Percentiles rank a stretch among this genome's conserved stretches.
Evolutionary conservation across 345 rosid species (phyloP).

Genomic region (Diplotaxis tenuifolia): DNA sequence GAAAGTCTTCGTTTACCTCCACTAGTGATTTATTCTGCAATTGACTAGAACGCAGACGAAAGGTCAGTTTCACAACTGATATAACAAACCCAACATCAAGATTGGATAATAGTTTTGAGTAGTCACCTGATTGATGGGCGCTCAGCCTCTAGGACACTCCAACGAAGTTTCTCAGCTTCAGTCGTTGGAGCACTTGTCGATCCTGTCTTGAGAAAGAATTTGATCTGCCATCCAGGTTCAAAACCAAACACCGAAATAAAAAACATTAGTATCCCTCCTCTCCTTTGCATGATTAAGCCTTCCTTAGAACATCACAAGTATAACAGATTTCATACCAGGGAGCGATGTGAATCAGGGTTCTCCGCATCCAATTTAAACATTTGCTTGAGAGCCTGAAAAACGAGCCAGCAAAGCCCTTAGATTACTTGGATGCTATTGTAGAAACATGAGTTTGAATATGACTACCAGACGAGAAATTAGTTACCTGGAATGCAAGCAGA

Average conservation of each 20-base stretch:
- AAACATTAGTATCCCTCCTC: background rate
- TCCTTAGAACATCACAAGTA: slow-evolving; percentile 4
- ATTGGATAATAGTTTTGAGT: slow-evolving; percentile 7
- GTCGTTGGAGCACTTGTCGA: slow-evolving; percentile 63
- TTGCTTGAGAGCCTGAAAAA: slow-evolving; percentile 78
- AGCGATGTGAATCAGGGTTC: slow-evolving; percentile 81
- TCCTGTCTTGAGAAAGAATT: slow-evolving; percentile 73
- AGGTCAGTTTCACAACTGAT: slow-evolving; percentile 11
- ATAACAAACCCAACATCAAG: background rate
- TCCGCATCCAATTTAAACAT: slow-evolving; percentile 80
- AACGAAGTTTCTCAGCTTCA: slow-evolving; percentile 73
- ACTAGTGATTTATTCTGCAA: slow-evolving; percentile 70
- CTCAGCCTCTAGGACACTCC: slow-evolving; percentile 91
- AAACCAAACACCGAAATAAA: slow-evolving; percentile 6
- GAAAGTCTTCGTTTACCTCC: slow-evolving; percentile 76
- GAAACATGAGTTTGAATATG: background rate
- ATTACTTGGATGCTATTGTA: background rate
- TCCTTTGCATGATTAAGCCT: background rate
- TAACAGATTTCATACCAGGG: slow-evolving; percentile 59
- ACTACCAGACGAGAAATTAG: background rate
- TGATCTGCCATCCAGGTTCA: slow-evolving; percentile 50
- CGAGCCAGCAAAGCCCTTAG: background rate
- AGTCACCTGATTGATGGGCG: slow-evolving; percentile 78
- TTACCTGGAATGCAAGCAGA: slow-evolving; percentile 93
- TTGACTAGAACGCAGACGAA: slow-evolving; percentile 50